These are phyloP conservation scores for Fragaria vesca DNA, from an alignment of 306 rosid species.

Conservation along the genomic window DNA sequence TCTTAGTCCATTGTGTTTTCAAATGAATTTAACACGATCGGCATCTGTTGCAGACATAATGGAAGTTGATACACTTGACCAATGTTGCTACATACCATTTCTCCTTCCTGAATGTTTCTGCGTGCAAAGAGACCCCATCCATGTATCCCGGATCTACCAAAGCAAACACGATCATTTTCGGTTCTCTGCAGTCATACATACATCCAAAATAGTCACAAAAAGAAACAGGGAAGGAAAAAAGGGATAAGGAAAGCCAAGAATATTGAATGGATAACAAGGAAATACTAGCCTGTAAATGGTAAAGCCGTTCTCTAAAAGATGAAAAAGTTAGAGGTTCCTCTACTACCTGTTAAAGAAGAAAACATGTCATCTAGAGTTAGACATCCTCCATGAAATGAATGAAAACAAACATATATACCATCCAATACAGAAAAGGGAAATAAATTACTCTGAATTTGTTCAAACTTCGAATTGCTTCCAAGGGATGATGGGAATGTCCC, in stretches of 20 bases:
- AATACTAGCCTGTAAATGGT: conserved; percentile 73
- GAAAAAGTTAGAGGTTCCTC: conserved; percentile 69
- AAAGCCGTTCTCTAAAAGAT: conserved; percentile 90
- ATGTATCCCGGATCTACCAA: conserved; percentile 98
- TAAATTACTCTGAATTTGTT: conserved; percentile 58
- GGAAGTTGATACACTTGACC: background rate
- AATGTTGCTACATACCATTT: conserved; percentile 59
- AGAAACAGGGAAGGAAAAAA: conserved; percentile 10
- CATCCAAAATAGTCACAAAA: conserved; percentile 37
- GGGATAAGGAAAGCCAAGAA: background rate
- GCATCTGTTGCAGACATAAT: background rate
- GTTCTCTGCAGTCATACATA: conserved; percentile 64
- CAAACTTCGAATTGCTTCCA: conserved; percentile 56
- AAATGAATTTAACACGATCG: background rate
- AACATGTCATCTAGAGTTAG: background rate
- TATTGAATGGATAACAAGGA: conserved; percentile 24
- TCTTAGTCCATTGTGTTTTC: conserved; percentile 16
- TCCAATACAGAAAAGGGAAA: conserved; percentile 24
- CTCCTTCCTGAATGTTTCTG: conserved; percentile 95
- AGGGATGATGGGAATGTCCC: conserved; percentile 82
- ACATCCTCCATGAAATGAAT: background rate
- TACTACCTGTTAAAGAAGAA: conserved; percentile 44
- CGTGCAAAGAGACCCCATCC: conserved; percentile 99
- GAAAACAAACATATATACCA: background rate
- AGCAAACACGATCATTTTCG: conserved; percentile 88